Base-by-base conservation (phyloP, 2,329 filamentous ascomycete genomes). In the Fusarium ambrosium region DNA sequence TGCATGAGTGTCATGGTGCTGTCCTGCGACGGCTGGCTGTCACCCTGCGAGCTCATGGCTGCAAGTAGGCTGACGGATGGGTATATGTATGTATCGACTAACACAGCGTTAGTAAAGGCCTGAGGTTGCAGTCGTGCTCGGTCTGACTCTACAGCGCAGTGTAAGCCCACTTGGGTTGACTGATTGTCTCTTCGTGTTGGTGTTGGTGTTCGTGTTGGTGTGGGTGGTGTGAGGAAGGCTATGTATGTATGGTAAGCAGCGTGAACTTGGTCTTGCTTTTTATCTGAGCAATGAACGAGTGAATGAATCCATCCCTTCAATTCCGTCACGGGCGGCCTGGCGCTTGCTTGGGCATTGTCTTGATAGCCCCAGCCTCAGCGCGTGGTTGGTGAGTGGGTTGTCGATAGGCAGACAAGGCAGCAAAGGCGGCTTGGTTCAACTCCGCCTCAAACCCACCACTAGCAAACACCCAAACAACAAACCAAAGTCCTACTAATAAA, bases 1-100 rank as follows among this genome's bases (percentile, higher is more conserved):
- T 81, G 80, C 66, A 84, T 80, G 20, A 82, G 45, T 27, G 82
- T 84, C 75, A 81, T 79, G 69, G 73, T 72, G 73, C 81, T 82
- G 74, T 80, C 81, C 71, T 84, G 82, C 24, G 82, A 83, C 65
- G 71, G 74, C 64, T 82, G 81, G 75, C 79, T 81, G 65, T 80
- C 80, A 58, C 77, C 80, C 18, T 80, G 78, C 18, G 79, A 78
- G 41, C 72, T 76, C 80, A 82, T 81, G 64, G 63, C 62, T 58
- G 37, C 27, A 11, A 45, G 55, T 37, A 14, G 43, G n/a, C 32
- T 41, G 36, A 29, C 43, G 37, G 18, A 37, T 24, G 59, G 56
- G 34, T 32, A 62, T 59, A 55, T 65, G 64, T 60, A 67, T 60
- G 37, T 39, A 34, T 64, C 34, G 39, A 39, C 36, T 60, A n/a